Percentiles rank a stretch among this genome's conserved stretches.
Evolutionary conservation across 2,329 filamentous ascomycete species (phyloP).

Genomic region (Clathrospora elynae): DNA sequence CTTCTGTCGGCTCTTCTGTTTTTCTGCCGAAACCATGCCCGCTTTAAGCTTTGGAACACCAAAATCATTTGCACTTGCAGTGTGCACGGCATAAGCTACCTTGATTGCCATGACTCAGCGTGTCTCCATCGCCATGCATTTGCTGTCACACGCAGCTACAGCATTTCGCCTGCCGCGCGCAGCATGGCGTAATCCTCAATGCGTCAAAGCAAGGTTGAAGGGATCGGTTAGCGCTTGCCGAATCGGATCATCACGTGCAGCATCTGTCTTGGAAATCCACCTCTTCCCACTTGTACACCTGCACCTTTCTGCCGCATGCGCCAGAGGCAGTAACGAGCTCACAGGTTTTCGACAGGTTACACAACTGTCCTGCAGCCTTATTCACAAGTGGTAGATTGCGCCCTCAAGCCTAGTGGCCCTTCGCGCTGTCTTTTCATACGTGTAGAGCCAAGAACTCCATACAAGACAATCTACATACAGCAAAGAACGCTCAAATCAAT

Average conservation of each 20-base stretch:
- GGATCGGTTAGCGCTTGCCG: constrained; percentile 13
- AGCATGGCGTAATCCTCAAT: constrained; percentile 16
- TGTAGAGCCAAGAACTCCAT: not conserved
- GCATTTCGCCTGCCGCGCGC: not conserved
- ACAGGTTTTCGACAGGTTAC: not conserved
- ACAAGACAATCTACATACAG: not conserved
- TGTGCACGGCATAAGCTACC: constrained; percentile 4
- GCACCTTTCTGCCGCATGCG: too few species aligned
- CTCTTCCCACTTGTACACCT: too few species aligned
- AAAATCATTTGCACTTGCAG: constrained; percentile 1
- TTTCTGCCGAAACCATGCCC: constrained; percentile 12
- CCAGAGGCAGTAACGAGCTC: too few species aligned
- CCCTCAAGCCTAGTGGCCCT: too few species aligned
- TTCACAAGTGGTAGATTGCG: too few species aligned
- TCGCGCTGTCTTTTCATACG: too few species aligned
- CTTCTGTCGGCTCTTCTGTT: constrained; percentile 12
- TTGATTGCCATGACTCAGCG: not conserved
- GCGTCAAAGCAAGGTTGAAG: constrained; percentile 5
- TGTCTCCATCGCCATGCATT: constrained; percentile 1
- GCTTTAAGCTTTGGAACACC: too few species aligned
- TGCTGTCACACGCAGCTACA: constrained; percentile 1
- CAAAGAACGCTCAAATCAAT: not conserved
- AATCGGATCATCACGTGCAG: constrained; percentile 24
- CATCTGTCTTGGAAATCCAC: too few species aligned
- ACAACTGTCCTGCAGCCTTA: not conserved